Evolutionary conservation across 352 stramenopile genomes (phyloP).

Genomic region (Pythium guiyangense): DNA sequence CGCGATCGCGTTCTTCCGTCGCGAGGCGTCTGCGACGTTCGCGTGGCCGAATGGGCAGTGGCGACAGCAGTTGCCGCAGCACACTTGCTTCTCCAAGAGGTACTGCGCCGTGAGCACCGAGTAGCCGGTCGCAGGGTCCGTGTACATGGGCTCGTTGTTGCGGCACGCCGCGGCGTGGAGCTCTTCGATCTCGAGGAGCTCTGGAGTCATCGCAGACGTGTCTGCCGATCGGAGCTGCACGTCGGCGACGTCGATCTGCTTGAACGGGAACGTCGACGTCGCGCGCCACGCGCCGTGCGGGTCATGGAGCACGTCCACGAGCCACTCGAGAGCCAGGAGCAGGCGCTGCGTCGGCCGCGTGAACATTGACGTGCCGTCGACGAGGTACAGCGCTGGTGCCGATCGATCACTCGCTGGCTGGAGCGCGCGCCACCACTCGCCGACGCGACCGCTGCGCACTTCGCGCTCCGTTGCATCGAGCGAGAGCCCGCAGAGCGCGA

Average conservation of each 20-base stretch:
- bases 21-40: conserved; percentile 53
- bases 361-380: conserved; percentile 75
- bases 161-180: conserved; percentile 66
- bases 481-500: conserved; percentile 58
- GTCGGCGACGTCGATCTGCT: conserved; percentile 20
- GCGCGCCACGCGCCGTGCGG: conserved; percentile 21
- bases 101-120: conserved; percentile 84
- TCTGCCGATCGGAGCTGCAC: not conserved
- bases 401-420: conserved; percentile 4
- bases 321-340: conserved; percentile 52
- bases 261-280: conserved; percentile 37
- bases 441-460: conserved; percentile 28
- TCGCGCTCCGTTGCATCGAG: conserved; percentile 39
- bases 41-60: conserved; percentile 89
- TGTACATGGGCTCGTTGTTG: conserved; percentile 73
- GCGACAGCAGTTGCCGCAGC: conserved; percentile 87
- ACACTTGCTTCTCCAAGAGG: conserved; percentile 71
- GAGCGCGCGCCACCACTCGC: conserved; percentile 33
- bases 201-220: conserved; percentile 5
- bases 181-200: conserved; percentile 50
- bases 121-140: conserved; percentile 81
- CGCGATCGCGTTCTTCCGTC: conserved; percentile 33
- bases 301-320: conserved; percentile 36
- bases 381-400: conserved; percentile 34
- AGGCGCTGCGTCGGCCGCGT: conserved; percentile 56